Conservation (phyloP, 140 eudicot genomes). For the Senecio squalidus region DNA sequence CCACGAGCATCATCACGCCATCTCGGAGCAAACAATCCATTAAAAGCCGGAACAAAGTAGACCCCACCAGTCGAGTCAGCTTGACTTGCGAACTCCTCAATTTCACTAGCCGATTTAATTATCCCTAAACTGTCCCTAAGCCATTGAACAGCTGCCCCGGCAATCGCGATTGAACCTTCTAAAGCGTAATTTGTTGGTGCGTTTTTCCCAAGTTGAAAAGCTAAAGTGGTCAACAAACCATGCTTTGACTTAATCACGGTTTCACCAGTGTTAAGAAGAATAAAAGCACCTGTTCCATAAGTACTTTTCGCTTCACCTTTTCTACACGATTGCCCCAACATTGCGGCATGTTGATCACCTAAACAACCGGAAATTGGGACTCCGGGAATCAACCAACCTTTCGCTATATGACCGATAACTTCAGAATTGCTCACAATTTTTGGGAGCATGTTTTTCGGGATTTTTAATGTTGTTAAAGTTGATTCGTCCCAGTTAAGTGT, state of each 20-base stretch:
- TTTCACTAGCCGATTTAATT: constrained; percentile 69
- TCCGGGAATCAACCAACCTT: constrained; percentile 82
- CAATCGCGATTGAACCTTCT: constrained; percentile 95
- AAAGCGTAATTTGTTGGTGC: constrained; percentile 87
- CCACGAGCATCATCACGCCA: constrained; percentile 99
- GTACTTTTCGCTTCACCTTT: constrained; percentile 85
- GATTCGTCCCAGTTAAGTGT: constrained; percentile 77
- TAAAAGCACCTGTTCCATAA: constrained; percentile 80
- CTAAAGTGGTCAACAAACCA: constrained; percentile 79
- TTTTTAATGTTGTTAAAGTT: constrained; percentile 42
- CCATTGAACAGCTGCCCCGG: constrained; percentile 99
- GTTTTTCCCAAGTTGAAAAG: constrained; percentile 84
- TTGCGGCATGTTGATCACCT: constrained; percentile 84
- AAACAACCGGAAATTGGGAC: constrained; percentile 91
- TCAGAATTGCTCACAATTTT: constrained; percentile 88
- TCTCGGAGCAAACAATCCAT: constrained; percentile 96
- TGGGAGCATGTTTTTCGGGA: constrained; percentile 57
- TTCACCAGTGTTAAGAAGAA: constrained; percentile 70
- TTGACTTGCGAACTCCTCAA: constrained; percentile 73
- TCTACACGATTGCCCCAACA: constrained; percentile 72
- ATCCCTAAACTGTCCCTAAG: constrained; percentile 89
- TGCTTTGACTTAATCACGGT: constrained; percentile 60
- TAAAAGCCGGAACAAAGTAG: constrained; percentile 93
- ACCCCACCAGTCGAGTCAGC: constrained; percentile 89
- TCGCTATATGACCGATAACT: constrained; percentile 61